Percentiles rank a stretch among this genome's conserved stretches.
phyloP scores from a whole-genome alignment of 2,329 filamentous ascomycete genomes.

The Aphanoascus verrucosus region DNA sequence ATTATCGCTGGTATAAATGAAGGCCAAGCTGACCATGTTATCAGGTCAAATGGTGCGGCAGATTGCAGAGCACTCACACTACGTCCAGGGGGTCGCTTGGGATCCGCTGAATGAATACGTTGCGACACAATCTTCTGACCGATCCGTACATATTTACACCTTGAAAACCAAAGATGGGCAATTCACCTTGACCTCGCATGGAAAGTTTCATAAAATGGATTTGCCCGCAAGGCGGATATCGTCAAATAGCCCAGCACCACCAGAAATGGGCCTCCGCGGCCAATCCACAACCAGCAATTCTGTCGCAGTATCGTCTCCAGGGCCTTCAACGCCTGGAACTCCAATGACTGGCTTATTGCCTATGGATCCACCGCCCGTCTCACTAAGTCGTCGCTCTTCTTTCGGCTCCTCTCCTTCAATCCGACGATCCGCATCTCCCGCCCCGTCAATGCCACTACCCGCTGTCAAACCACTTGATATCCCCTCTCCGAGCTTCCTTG shows the following conservation, averaged over 20 bases:
- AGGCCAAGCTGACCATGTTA: neutral
- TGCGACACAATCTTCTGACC: slow-evolving; percentile 93
- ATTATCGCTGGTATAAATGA: slow-evolving; percentile 10
- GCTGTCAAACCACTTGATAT: slow-evolving; percentile 90
- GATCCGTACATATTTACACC: slow-evolving; percentile 94
- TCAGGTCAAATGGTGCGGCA: slow-evolving; percentile 64
- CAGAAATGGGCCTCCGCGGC: slow-evolving; percentile 49
- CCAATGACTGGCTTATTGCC: slow-evolving; percentile 79
- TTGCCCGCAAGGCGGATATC: slow-evolving; percentile 83
- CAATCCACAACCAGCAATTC: slow-evolving; percentile 28
- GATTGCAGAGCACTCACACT: slow-evolving; percentile 95
- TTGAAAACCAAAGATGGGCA: slow-evolving; percentile 94
- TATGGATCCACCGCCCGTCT: slow-evolving; percentile 92
- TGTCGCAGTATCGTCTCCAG: slow-evolving; percentile 60
- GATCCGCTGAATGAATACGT: slow-evolving; percentile 97
- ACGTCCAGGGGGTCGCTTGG: slow-evolving; percentile 97
- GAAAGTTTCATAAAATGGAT: slow-evolving; percentile 83
- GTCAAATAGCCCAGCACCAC: slow-evolving; percentile 82
- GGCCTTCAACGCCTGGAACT: slow-evolving; percentile 83
- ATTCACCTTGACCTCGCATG: slow-evolving; percentile 68
- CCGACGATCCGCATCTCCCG: slow-evolving; percentile 80
- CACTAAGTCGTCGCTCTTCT: slow-evolving; percentile 87
- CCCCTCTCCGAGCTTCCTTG: slow-evolving; percentile 61
- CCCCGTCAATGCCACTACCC: slow-evolving; percentile 83
- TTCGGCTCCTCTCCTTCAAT: slow-evolving; percentile 66